Percentiles rank a stretch among this genome's conserved stretches.
Evolutionary conservation across 495 filamentous ascomycete species (phyloP).

Genomic region (Talaromyces nanjingensis): DNA sequence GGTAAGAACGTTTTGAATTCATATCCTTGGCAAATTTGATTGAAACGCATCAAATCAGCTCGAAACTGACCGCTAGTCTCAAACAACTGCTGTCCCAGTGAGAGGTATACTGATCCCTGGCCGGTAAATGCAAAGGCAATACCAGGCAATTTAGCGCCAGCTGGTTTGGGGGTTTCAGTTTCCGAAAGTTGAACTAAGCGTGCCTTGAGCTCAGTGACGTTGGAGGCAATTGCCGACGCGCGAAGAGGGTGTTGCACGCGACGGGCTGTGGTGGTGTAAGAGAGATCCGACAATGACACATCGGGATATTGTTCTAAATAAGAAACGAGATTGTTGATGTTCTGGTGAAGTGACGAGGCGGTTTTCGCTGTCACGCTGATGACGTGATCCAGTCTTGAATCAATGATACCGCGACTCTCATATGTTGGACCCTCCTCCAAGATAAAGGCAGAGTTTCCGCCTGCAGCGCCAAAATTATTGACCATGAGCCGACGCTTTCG

Average conservation of each 20-base stretch:
- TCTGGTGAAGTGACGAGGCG: constrained; percentile 47
- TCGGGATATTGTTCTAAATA: constrained; percentile 45
- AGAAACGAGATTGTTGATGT: constrained; percentile 41
- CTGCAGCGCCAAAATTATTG: constrained; percentile 61
- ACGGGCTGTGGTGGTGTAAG: constrained; percentile 79
- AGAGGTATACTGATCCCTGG: constrained; percentile 42
- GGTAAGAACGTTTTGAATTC: constrained; percentile 22
- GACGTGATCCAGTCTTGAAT: constrained; percentile 43
- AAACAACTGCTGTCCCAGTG: constrained; percentile 59
- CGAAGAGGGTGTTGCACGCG: constrained; percentile 71
- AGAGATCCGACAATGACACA: constrained; percentile 33
- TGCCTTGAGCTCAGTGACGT: constrained; percentile 7
- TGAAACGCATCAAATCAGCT: constrained; percentile 42
- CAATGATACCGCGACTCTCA: constrained; percentile 42
- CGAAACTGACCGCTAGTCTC: constrained; percentile 51
- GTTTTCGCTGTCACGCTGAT: constrained; percentile 47
- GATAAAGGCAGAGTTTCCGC: constrained; percentile 48
- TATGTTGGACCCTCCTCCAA: constrained; percentile 35
- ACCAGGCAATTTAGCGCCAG: constrained; percentile 26
- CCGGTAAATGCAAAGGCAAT: constrained; percentile 47
- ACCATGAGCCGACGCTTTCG: constrained; percentile 57
- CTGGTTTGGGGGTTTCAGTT: constrained; percentile 13
- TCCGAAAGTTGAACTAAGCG: constrained; percentile 17
- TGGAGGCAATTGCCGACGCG: constrained; percentile 39
- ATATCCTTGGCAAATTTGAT: constrained; percentile 19